A percentile compares a stretch with the other conserved stretches of the same genome.
Conservation (phyloP, 1,284 basidiomycete species). For the Malassezia arunalokei region DNA sequence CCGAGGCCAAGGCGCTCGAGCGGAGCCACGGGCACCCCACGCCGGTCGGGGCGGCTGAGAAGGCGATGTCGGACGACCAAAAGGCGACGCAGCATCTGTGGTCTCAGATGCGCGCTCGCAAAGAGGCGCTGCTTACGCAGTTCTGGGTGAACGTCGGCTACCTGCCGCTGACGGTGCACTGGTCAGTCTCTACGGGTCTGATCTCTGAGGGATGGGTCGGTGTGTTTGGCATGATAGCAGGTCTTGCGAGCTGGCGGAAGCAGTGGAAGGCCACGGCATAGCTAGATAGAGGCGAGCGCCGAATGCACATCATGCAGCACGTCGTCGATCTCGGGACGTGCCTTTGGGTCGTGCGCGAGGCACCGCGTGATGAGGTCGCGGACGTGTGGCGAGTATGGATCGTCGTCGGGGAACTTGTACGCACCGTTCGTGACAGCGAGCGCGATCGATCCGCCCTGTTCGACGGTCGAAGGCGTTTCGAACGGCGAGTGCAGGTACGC, state of each 20-base stretch:
- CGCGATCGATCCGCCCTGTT: conserved; percentile 45
- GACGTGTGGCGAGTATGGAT: conserved; percentile 32
- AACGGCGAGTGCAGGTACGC: conserved; percentile 46
- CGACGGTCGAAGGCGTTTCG: conserved; percentile 43
- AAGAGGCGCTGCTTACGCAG: conserved; percentile 63
- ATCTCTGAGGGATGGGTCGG: conserved; percentile 41
- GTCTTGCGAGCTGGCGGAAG: conserved; percentile 27
- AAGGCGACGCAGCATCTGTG: conserved; percentile 36
- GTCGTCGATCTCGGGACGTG: conserved; percentile 32
- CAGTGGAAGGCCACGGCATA: conserved; percentile 29
- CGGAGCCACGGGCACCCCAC: conserved; percentile 35
- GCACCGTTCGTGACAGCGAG: conserved; percentile 42
- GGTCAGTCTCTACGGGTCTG: conserved; percentile 51
- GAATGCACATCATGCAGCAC: conserved; percentile 25
- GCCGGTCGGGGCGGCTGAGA: conserved; percentile 19
- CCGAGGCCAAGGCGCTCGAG: conserved; percentile 38
- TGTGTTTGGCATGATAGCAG: conserved; percentile 42
- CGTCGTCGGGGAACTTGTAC: conserved; percentile 39
- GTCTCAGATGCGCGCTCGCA: conserved; percentile 48
- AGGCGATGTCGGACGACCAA: conserved; percentile 25
- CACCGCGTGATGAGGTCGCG: conserved; percentile 35
- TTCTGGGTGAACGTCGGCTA: conserved; percentile 62
- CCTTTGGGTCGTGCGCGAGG: conserved; percentile 30
- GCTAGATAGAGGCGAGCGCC: conserved; percentile 14
- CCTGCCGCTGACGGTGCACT: conserved; percentile 68